Base-by-base conservation (phyloP, 192 early-diverging fungal species). In the Coemansia sp. region DNA sequence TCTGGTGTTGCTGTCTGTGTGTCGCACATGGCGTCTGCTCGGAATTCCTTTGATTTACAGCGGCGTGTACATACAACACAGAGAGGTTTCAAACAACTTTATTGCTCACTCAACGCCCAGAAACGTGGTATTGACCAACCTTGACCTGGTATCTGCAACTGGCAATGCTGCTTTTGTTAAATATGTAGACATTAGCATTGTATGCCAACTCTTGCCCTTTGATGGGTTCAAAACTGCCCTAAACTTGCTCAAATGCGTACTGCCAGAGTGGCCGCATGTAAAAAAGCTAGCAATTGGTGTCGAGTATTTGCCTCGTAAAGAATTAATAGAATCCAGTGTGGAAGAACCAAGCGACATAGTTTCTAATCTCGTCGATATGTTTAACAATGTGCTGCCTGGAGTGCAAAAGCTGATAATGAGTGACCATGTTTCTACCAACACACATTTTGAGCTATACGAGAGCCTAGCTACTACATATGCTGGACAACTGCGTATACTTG, bases 1-100 rank as follows among this genome's bases (percentile, higher is more conserved):
- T 24, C 52, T 64, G 15, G 38, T 38, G 21, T 15, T 64, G 23
- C 51, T 64, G 21, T 21, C 62, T 2, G 52, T 64, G 17, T 64
- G 62, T 25, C 50, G 52, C 9, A 6, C 5, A 2, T 64, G 62
- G 62, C 62, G 62, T 7, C 24, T 25, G 5, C 29, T 64, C 12
- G 48, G 23, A 0, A 7, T n/a, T n/a, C 62, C 62, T 7, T 14
- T 53, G 27, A 15, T 64, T 4, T 64, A 64, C 15, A 21, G 62
- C 22, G 49, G 50, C 39, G 5, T 55, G 6, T 64, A 53, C n/a
- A 43, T 53, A 2, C 23, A 48, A 19, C 32, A 53, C 22, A 4
- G 4, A 29, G 41, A 50, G 1, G 45, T 43, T 23, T 12, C 25
- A 15, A 43, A 15, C 19, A 15, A 50, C 3, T 8, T n/a, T 15